phyloP scores from a whole-genome alignment of 2,329 filamentous ascomycete species.

The Talaromyces sp. region DNA sequence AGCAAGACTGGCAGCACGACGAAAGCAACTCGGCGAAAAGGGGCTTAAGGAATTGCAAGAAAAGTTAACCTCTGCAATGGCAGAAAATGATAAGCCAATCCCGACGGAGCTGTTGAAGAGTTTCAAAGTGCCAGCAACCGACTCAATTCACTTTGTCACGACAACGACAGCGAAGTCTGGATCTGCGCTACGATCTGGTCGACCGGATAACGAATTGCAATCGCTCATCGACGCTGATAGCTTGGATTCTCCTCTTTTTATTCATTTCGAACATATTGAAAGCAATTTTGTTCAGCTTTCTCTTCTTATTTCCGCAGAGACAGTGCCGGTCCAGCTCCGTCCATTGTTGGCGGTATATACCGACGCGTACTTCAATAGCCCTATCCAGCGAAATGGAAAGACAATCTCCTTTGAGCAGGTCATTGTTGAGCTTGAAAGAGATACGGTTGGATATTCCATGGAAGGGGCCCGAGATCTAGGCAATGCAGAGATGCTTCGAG shows the following conservation, averaged over 20 bases:
- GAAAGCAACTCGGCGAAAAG: slow-evolving; percentile 74
- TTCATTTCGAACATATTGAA: slow-evolving; percentile 95
- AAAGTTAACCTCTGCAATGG: slow-evolving; percentile 78
- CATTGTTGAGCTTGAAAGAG: slow-evolving; percentile 83
- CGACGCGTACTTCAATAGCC: slow-evolving; percentile 93
- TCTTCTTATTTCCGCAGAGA: slow-evolving; percentile 74
- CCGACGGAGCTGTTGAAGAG: slow-evolving; percentile 75
- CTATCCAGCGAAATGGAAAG: slow-evolving; percentile 73
- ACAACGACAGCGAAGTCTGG: slow-evolving; percentile 83
- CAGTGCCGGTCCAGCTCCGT: slow-evolving; percentile 76
- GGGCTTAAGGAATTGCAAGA: slow-evolving; percentile 73
- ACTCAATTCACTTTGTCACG: slow-evolving; percentile 93
- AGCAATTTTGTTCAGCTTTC: slow-evolving; percentile 89
- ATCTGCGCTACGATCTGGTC: slow-evolving; percentile 68
- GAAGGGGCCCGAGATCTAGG: slow-evolving; percentile 66
- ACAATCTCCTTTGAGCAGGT: slow-evolving; percentile 86
- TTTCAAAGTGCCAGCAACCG: slow-evolving; percentile 78
- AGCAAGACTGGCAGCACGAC: slow-evolving; percentile 73
- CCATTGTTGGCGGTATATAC: slow-evolving; percentile 81
- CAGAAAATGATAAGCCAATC: slow-evolving; percentile 83
- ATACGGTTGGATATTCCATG: slow-evolving; percentile 82
- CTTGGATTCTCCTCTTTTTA: slow-evolving; percentile 69
- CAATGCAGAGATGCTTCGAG: slow-evolving; percentile 76
- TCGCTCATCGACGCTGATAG: slow-evolving; percentile 69
- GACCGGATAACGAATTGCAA: slow-evolving; percentile 68